Base-by-base conservation (phyloP, 1,284 basidiomycete species). In the Coniophora puteana region DNA sequence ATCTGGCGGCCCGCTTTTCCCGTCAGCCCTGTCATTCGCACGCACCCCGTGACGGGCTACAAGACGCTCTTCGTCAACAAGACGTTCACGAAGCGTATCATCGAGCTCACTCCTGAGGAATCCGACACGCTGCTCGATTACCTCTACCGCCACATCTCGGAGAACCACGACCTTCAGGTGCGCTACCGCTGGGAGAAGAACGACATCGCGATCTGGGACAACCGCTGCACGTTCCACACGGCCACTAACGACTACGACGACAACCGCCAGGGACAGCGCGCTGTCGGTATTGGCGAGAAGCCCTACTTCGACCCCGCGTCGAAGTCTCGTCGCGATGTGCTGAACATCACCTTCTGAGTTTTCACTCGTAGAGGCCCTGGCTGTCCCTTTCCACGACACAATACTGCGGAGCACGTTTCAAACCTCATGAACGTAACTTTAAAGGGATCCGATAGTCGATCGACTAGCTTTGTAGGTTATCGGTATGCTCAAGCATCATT, bases 81-180 rank as follows among this genome's bases (percentile, higher is more conserved):
- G 4, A 28, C 8, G 22, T 31, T 31, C 29, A 31, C 29, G 29
- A 7, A 31, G 29, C 29, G 29, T 6, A 31, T 31, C n/a, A 18
- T 31, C n/a, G 29, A 31, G n/a, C 29, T 31, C 7, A 31, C 29
- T 6, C 14, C 54, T 33, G 42, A 53, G 34, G 53, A 64, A 30
- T 78, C 75, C 6, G 79, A 84, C 28, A 74, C 73, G 42, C 67
- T 85, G 21, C 65, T 84, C 46, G 73, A 76, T 45, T 75, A 83
- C 64, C 60, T 82, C 26, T 78, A 63, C 50, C 72, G 75, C 50
- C 79, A 83, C 48, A 67, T 76, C 43, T 61, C 67, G 13, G 66
- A 66, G 47, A 69, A 71, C 12, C 54, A 62, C 8, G 75, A 77
- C 44, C 70, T 72, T 58, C 72, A 75, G 43, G 51, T 67, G 16